phyloP scores from a whole-genome alignment of 2,329 filamentous ascomycete species.

The Daldinia eschscholtzii region DNA sequence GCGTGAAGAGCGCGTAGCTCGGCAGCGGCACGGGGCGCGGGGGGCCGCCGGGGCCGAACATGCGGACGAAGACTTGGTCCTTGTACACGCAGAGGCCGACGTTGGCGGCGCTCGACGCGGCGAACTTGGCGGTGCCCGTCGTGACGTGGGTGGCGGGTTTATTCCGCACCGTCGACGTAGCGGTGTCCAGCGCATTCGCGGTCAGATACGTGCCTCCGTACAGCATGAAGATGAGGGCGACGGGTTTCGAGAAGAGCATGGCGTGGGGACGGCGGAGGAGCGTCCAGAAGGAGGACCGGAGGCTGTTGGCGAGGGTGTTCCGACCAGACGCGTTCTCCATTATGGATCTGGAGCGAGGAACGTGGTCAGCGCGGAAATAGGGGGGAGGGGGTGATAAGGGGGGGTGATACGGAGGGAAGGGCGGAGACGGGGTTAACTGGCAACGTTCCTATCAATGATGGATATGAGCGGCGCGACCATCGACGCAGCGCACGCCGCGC shows the following conservation, averaged over 20 bases:
- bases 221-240: constrained; percentile 76
- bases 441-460: constrained; percentile 82
- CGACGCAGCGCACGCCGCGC: constrained; percentile 77
- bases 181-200: constrained; percentile 88
- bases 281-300: constrained; percentile 68
- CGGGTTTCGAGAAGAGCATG: constrained; percentile 74
- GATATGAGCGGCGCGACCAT: constrained; percentile 87
- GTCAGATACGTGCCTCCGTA: constrained; percentile 93
- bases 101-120: constrained; percentile 83
- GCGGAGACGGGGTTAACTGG: neutral
- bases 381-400: too few relatives aligned
- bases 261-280: constrained; percentile 71
- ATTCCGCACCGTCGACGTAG: constrained; percentile 72
- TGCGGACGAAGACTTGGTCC: constrained; percentile 84
- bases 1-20: constrained; percentile 82
- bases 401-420: neutral
- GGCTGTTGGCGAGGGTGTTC: constrained; percentile 68
- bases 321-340: constrained; percentile 85
- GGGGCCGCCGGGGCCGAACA: constrained; percentile 76
- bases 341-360: constrained; percentile 68
- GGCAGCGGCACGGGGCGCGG: constrained; percentile 73
- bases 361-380: constrained; percentile 17
- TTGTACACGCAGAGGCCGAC: constrained; percentile 90
- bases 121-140: constrained; percentile 82
- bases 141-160: constrained; percentile 73